Evolutionary conservation across 164 flowering plant genomes (phyloP), one percentile per base, ranked within the genome.

Genomic region (Vitis riparia): DNA sequence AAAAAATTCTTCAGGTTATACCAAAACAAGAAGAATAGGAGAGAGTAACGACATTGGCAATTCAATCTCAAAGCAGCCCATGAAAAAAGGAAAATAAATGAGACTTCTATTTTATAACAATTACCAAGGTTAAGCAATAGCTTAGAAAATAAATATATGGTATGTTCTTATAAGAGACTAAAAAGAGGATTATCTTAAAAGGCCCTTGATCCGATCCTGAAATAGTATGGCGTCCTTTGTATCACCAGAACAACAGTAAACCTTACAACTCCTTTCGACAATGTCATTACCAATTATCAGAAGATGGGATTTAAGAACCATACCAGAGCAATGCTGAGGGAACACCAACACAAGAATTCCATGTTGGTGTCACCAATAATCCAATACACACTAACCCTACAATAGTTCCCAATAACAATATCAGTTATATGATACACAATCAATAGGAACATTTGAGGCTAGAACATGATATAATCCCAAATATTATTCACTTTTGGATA

Each of bases 351-450:
- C 68, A 67, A 72, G 65, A 49, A 62, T 58, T 73, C 71, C 76
- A 78, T 70, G 83, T 71, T 80, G 81, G 87, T 86, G 85, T 81
- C 79, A 75, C 73, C 72, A 79, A 78, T 1, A 74, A 59, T 66
- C 76, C 78, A 75, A 64, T 65, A 75, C 49, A 71, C 44, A 75
- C 84, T 80, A 81, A 82, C 73, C 88, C 89, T 79, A 86, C 87
- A 85, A 83, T 68, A 82, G 75, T 82, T 73, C 80, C 74, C 81
- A 80, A 80, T 68, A 75, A 75, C 71, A 71, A 55, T 37, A 79
- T 79, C 81, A 80, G 83, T 80, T 30, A 72, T 17, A 69, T 49
- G 71, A 75, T 76, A 74, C 53, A 73, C 48, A 60, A 65, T 51
- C 37, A 68, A 75, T 64, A 74, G 69, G 68, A 51, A 78, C 66